phyloP scores from a whole-genome alignment of 176 grass and related monocot species.

The Olyra latifolia region DNA sequence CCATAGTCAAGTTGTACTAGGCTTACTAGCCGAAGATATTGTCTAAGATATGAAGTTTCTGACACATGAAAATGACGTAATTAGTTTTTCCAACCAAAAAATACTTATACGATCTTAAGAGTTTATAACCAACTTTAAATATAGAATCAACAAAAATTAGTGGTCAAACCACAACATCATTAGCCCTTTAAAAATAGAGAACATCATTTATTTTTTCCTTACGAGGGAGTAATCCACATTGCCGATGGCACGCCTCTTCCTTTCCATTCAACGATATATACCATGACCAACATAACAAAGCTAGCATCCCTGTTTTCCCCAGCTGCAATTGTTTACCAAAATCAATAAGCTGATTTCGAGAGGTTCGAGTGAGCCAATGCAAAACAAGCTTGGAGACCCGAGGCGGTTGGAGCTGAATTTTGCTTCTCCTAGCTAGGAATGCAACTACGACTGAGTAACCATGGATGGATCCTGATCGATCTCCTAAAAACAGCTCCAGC shows the following conservation, averaged over 20 bases:
- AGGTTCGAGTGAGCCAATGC: no score
- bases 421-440: no score
- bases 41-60: neutral
- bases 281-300: neutral
- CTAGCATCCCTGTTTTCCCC: neutral
- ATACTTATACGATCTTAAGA: neutral
- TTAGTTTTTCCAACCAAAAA: no score
- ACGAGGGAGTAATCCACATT: neutral
- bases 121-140: neutral
- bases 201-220: neutral
- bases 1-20: neutral
- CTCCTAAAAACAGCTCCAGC: neutral
- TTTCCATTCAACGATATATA: neutral
- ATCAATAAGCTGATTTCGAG: no score
- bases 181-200: neutral
- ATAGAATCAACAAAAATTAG: neutral
- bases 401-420: no score
- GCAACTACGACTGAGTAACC: no score
- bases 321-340: no score
- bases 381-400: no score
- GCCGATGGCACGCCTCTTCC: neutral
- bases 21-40: neutral
- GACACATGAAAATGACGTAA: no score
- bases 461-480: no score
- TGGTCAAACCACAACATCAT: neutral